Conservation (phyloP, 805 yeast genomes). For the Wickerhamomyces bovis region DNA sequence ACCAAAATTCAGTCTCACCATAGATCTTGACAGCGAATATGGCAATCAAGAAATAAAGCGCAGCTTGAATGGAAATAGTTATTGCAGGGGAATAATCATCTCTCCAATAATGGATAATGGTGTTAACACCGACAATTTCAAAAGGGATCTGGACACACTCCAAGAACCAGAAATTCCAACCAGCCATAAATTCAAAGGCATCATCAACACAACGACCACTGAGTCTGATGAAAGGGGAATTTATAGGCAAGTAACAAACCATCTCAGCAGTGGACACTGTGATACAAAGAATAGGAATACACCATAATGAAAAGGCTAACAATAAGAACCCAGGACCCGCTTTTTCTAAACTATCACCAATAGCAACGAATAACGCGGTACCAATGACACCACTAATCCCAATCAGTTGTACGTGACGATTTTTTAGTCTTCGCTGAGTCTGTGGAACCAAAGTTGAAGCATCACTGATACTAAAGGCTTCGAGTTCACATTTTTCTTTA, state of each 20-base stretch:
- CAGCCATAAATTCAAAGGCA: constrained; percentile 67
- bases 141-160: constrained; percentile 77
- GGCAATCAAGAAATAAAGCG: constrained; percentile 57
- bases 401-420: constrained; percentile 72
- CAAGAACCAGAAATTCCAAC: constrained; percentile 75
- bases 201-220: constrained; percentile 74
- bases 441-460: constrained; percentile 18
- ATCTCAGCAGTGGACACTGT: constrained; percentile 74
- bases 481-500: background rate
- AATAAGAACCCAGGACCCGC: constrained; percentile 70
- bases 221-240: constrained; percentile 70
- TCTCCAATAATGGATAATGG: constrained; percentile 77
- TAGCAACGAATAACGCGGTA: constrained; percentile 70
- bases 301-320: constrained; percentile 64
- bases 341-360: constrained; percentile 53
- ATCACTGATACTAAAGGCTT: constrained; percentile 9
- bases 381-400: constrained; percentile 83
- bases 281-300: constrained; percentile 58
- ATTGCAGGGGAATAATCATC: constrained; percentile 70
- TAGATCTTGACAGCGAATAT: constrained; percentile 67
- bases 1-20: constrained; percentile 81
- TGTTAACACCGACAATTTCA: constrained; percentile 75
- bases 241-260: constrained; percentile 69
- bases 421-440: constrained; percentile 45
- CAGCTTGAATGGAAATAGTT: constrained; percentile 59